Base-by-base conservation (phyloP, 2,329 filamentous ascomycete species). In the Penicillium sp. region DNA sequence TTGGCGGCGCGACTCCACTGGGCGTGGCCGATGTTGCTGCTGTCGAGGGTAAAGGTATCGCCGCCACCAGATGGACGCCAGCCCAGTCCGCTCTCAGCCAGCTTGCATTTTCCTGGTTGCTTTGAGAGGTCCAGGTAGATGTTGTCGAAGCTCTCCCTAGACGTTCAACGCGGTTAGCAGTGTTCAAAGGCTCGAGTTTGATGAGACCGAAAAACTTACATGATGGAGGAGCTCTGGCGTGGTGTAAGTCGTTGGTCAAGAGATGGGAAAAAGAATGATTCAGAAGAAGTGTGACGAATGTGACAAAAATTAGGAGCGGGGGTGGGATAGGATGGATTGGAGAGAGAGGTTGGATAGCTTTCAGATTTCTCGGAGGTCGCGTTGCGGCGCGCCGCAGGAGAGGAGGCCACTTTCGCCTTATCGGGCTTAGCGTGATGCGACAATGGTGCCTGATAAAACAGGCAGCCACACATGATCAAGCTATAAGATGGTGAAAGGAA, bases 51-150 rank as follows among this genome's bases (percentile, higher is more conserved):
- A 78, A 96, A 97, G 61, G 93, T 94, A 66, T 97, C 92, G 75
- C 92, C 91, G 73, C 91, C 92, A 55, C 87, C 87, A 4, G 87
- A 85, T 31, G 94, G 92, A 79, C 96, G 96, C 96, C 96, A 99
- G 57, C 94, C 95, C 69, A 98, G 86, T 61, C 95, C 95, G 55
- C 88, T 93, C 76, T 98, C 94, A 64, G 94, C 93, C 72, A 99
- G 93, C 74, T 95, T 88, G 81, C 93, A 97, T 81, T 94, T 95
- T 68, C 95, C 95, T 60, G 88, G 86, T 78, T 95, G 90, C 78
- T 92, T 95, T 70, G 93, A 97, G 61, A 99, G 86, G 76, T 99
- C 94, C 70, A 99, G 87, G 79, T 95, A 93, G 80, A 98, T 96
- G 79, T 92, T 92, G 75, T 98, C 94, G 80, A 99, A 99, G 74